phyloP scores from a whole-genome alignment of 1,284 basidiomycete species.

The Abortiporus biennis region DNA sequence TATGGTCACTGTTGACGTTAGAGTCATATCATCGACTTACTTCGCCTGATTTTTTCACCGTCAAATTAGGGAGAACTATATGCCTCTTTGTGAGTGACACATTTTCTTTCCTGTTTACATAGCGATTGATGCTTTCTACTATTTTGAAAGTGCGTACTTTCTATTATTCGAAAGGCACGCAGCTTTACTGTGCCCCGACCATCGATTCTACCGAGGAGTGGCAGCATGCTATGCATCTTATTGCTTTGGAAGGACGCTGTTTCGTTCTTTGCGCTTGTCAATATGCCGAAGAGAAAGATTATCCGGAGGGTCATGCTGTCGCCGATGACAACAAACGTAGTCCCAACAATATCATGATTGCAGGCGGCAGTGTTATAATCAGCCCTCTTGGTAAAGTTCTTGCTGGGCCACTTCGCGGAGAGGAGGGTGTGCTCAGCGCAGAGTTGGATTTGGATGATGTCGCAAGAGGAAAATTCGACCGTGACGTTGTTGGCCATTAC shows the following conservation, averaged over 20 bases:
- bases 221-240: slow-evolving; percentile 64
- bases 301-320: slow-evolving; percentile 49
- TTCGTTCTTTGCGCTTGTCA: slow-evolving; percentile 69
- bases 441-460: slow-evolving; percentile 59
- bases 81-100: slow-evolving; percentile 60
- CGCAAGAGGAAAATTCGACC: slow-evolving; percentile 63
- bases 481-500: slow-evolving; percentile 70
- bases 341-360: slow-evolving; percentile 56
- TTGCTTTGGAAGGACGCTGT: slow-evolving; percentile 72
- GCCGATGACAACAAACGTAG: slow-evolving; percentile 31
- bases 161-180: slow-evolving; percentile 57
- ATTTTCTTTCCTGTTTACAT: too few species aligned
- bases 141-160: slow-evolving; percentile 50
- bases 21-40: too few species aligned
- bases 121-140: too few species aligned
- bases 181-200: slow-evolving; percentile 67
- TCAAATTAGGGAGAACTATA: slow-evolving; percentile 77
- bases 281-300: slow-evolving; percentile 56
- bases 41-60: too few species aligned
- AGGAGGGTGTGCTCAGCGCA: slow-evolving; percentile 60
- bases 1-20: too few species aligned
- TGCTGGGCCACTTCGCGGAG: slow-evolving; percentile 58
- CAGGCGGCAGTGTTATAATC: slow-evolving; percentile 65
- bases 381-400: slow-evolving; percentile 62
- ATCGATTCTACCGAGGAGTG: slow-evolving; percentile 64